Conservation (phyloP, 2,329 filamentous ascomycete genomes). For the Botryosphaeria agaves region DNA sequence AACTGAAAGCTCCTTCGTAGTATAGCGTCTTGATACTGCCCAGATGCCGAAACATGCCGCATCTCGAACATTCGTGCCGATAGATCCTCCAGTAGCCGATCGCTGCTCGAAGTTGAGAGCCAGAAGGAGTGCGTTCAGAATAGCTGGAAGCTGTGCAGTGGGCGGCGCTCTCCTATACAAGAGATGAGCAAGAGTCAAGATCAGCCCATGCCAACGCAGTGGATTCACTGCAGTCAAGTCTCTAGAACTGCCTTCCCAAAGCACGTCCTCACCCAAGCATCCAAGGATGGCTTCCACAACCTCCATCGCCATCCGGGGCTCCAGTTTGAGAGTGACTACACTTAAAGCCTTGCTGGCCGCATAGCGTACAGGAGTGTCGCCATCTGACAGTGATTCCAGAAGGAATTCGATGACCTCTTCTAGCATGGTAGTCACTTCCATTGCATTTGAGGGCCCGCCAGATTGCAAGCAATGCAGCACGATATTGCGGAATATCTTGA, state of each 20-base stretch:
- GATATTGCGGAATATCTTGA: slow-evolving; percentile 71
- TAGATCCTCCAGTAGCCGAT: slow-evolving; percentile 64
- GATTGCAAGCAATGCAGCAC: slow-evolving; percentile 44
- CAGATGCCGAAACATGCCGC: slow-evolving; percentile 94
- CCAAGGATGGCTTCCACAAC: slow-evolving; percentile 77
- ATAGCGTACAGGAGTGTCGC: slow-evolving; percentile 78
- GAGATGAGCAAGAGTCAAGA: slow-evolving; percentile 71
- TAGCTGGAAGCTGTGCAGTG: slow-evolving; percentile 48
- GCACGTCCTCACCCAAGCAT: slow-evolving; percentile 42
- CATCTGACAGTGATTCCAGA: slow-evolving; percentile 62
- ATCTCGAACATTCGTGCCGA: slow-evolving; percentile 83
- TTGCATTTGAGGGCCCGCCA: slow-evolving; percentile 7
- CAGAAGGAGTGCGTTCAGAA: slow-evolving; percentile 59
- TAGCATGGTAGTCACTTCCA: slow-evolving; percentile 26
- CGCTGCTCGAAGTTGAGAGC: slow-evolving; percentile 82
- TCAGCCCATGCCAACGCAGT: slow-evolving; percentile 81
- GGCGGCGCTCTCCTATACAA: slow-evolving; percentile 74
- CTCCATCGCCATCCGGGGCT: slow-evolving; percentile 64
- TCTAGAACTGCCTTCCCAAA: slow-evolving; percentile 33
- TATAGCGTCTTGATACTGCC: slow-evolving; percentile 77
- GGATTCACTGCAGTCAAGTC: slow-evolving; percentile 64
- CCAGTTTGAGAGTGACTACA: slow-evolving; percentile 65
- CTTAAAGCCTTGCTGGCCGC: slow-evolving; percentile 87
- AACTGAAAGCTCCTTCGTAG: slow-evolving; percentile 54
- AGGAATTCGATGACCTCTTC: slow-evolving; percentile 73